phyloP scores from a whole-genome alignment of 129 eudicot genomes.

The Tagetes erecta region DNA sequence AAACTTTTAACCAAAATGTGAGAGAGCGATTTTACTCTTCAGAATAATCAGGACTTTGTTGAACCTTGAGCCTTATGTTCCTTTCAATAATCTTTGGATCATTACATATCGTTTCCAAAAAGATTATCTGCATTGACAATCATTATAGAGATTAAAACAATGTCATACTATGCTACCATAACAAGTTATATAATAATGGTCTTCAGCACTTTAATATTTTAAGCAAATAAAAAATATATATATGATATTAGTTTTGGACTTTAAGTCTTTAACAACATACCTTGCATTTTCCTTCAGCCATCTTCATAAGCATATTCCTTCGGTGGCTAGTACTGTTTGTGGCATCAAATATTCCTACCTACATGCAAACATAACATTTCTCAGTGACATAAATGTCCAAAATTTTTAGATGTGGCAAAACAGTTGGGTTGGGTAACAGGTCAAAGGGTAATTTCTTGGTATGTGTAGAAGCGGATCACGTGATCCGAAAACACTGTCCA shows the following conservation, averaged over 20 bases:
- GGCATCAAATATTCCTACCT: constrained; percentile 99
- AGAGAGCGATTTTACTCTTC: constrained; percentile 61
- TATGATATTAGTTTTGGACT: background rate
- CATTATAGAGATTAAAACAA: constrained; percentile 17
- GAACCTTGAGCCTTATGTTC: constrained; percentile 98
- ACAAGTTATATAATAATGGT: constrained; percentile 13
- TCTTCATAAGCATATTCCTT: constrained; percentile 96
- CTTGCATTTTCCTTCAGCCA: constrained; percentile 99
- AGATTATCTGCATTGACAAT: constrained; percentile 65
- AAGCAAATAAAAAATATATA: background rate
- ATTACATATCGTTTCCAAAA: constrained; percentile 89
- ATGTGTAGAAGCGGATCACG: background rate
- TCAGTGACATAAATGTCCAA: background rate
- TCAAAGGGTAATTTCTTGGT: background rate
- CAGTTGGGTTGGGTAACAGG: background rate
- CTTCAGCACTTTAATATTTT: background rate
- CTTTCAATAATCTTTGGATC: constrained; percentile 86
- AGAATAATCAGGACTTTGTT: constrained; percentile 99
- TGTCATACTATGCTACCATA: background rate
- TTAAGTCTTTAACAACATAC: constrained; percentile 33
- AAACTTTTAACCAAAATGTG: background rate
- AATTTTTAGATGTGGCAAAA: background rate
- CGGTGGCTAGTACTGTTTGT: constrained; percentile 85
- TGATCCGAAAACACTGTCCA: background rate
- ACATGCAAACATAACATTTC: constrained; percentile 22